Conservation (phyloP, 257 asterid genomes). For the Solanum medicagineum region DNA sequence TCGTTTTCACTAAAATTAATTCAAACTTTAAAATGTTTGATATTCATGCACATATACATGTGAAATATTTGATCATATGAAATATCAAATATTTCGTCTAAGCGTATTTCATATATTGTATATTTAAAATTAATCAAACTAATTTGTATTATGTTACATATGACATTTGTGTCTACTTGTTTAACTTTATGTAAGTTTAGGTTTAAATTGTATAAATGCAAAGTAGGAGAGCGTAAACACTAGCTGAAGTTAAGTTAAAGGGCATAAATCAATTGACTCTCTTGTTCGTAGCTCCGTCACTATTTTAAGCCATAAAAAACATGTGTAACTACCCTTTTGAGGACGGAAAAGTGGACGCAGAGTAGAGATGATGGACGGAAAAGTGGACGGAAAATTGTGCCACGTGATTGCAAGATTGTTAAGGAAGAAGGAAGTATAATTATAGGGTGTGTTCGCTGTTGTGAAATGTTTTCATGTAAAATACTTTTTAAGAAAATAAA, state of each 20-base stretch:
- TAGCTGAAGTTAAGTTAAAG: background rate
- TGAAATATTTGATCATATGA: background rate
- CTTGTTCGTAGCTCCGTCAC: background rate
- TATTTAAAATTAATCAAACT: background rate
- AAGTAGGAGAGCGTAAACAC: background rate
- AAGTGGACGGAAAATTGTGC: background rate
- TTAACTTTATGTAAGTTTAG: accelerated
- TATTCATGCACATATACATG: background rate
- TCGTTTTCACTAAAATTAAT: background rate
- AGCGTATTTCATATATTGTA: background rate
- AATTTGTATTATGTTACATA: too few relatives aligned
- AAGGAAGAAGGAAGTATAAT: background rate
- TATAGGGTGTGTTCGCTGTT: background rate
- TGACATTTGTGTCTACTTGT: background rate
- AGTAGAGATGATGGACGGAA: background rate
- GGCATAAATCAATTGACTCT: background rate
- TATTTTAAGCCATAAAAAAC: background rate
- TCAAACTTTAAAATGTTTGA: background rate
- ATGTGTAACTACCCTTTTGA: background rate
- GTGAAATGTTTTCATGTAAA: background rate
- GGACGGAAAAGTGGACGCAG: background rate
- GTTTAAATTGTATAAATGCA: background rate
- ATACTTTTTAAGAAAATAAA: background rate
- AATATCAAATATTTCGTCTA: background rate
- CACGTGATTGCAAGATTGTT: background rate